Conservation (phyloP, 2,329 filamentous ascomycete genomes). For the Aspergillus uvarum region DNA sequence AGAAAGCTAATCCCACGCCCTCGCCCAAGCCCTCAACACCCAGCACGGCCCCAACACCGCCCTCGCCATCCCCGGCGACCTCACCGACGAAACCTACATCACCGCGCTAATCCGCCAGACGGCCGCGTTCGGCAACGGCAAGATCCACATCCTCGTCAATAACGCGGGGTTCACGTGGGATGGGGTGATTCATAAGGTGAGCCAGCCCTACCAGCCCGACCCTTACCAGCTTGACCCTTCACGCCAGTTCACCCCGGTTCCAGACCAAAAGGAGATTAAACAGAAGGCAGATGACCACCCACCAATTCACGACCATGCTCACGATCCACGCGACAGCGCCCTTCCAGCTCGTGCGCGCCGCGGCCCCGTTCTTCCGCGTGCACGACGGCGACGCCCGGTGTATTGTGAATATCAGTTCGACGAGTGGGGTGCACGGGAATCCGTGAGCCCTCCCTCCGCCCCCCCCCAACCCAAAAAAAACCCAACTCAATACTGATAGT, state of each 20-base stretch:
- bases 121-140: constrained; percentile 77
- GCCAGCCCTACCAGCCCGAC: constrained; percentile 7
- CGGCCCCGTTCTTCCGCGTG: constrained; percentile 83
- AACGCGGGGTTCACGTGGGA: constrained; percentile 94
- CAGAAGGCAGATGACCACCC: constrained; percentile 68
- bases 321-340: constrained; percentile 80
- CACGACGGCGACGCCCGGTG: constrained; percentile 75
- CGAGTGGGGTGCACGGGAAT: constrained; percentile 80
- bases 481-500: neutral
- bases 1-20: constrained; percentile 66
- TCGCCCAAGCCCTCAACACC: constrained; percentile 69
- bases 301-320: constrained; percentile 88
- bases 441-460: constrained; percentile 44
- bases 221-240: neutral
- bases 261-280: too few relatives aligned
- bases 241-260: too few relatives aligned
- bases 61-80: constrained; percentile 72
- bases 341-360: constrained; percentile 77
- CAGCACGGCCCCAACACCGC: constrained; percentile 60
- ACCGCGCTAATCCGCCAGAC: constrained; percentile 69
- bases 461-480: neutral
- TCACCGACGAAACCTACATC: constrained; percentile 70
- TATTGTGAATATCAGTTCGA: constrained; percentile 82
- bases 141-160: constrained; percentile 89
- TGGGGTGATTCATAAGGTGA: constrained; percentile 79